A percentile compares a stretch with the other conserved stretches of the same genome.
These are phyloP conservation scores for Aegilops longissima DNA, from an alignment of 176 grass and related monocot genomes.

Conservation along the genomic window DNA sequence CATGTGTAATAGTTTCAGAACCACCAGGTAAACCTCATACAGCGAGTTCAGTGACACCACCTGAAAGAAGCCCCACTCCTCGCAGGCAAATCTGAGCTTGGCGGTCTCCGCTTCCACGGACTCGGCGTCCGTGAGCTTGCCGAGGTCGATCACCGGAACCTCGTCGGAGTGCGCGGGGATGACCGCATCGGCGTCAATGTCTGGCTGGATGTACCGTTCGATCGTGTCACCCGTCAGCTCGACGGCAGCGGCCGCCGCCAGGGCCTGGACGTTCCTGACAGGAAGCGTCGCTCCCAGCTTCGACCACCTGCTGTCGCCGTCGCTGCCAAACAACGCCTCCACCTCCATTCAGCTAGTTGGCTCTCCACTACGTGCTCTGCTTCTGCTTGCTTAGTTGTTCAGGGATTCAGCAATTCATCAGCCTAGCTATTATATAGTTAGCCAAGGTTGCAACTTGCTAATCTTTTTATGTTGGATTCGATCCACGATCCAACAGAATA, in stretches of 20 bases:
- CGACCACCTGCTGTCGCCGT: neutral
- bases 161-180: neutral
- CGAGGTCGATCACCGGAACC: constrained; percentile 37
- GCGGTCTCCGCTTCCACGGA: constrained; percentile 24
- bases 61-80: constrained; percentile 60
- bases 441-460: too few relatives aligned
- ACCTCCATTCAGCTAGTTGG: neutral
- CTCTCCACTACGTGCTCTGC: too few relatives aligned
- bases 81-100: constrained; percentile 43
- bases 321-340: neutral
- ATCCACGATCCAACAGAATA: too few relatives aligned
- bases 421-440: too few relatives aligned
- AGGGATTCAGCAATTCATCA: too few relatives aligned
- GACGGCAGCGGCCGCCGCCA: neutral
- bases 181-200: neutral
- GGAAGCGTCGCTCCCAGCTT: neutral
- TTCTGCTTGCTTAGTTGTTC: too few relatives aligned
- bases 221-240: constrained; percentile 4
- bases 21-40: too few relatives aligned
- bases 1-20: too few relatives aligned
- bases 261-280: constrained; percentile 47
- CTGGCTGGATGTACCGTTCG: constrained; percentile 35
- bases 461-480: too few relatives aligned
- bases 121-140: neutral
- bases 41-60: neutral